phyloP scores from a whole-genome alignment of 352 stramenopile species.

The Blastocystis sp. region DNA sequence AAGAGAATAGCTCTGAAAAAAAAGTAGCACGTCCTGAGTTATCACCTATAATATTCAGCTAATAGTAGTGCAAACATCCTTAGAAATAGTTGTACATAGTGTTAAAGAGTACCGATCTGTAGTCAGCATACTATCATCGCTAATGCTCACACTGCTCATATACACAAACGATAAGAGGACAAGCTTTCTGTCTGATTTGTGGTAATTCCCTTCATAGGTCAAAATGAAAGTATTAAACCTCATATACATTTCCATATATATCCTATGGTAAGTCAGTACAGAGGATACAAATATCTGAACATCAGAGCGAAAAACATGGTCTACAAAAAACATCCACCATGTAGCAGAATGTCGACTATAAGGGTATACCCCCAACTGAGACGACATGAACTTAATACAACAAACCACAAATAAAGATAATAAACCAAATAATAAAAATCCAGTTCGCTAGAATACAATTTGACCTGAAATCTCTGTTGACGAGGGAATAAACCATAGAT shows the following conservation, averaged over 20 bases:
- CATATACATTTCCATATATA: neutral
- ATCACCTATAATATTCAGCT: neutral
- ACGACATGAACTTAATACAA: neutral
- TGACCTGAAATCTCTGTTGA: slow-evolving; percentile 3
- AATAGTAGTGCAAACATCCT: neutral
- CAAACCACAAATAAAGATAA: neutral
- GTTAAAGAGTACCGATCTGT: neutral
- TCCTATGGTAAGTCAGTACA: neutral
- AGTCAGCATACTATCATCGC: neutral
- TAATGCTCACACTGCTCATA: neutral
- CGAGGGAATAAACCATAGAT: slow-evolving; percentile 55
- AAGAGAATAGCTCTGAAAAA: slow-evolving; percentile 7
- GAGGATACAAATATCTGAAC: neutral
- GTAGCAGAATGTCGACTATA: neutral
- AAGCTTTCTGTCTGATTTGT: no score
- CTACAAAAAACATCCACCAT: neutral
- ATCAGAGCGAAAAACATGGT: neutral
- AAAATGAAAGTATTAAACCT: neutral
- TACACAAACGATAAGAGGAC: neutral
- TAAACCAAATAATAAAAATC: neutral
- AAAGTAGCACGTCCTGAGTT: neutral
- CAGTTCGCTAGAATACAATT: neutral
- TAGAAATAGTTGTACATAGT: neutral
- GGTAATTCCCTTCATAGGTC: no score
- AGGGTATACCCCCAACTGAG: neutral